Base-by-base conservation (phyloP, 129 eudicot genomes). In the Artemisia argyi region DNA sequence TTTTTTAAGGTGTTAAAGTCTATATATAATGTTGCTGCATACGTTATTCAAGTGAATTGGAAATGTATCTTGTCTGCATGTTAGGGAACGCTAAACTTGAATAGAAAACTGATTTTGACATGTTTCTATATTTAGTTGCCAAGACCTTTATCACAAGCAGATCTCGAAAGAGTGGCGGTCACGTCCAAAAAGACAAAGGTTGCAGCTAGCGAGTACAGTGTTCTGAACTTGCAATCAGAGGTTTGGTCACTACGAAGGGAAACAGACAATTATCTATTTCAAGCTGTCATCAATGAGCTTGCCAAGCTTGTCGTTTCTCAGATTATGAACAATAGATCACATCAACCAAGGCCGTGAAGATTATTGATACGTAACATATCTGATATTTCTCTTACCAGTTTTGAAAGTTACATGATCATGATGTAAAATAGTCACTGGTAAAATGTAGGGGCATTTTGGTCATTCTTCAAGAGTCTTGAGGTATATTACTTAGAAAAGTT, bases 231-330 rank as follows among this genome's bases (percentile, higher is more conserved):
- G 8, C 85, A 70, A 52, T 66, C 89, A 11, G 74, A 81, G 4
- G 63, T 74, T 16, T 85, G 90, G 90, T 69, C 87, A 12, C 62
- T 53, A 66, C 82, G 66, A 42, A 81, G 85, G 78, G 90, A 86
- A 13, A 69, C 89, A 8, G 94, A 80, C 46, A 1, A 8, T 39
- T 39, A 39, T 78, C 95, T 79, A 59, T 88, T 91, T 68, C 90
- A 84, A 73, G 85, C 85, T 50, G 92, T 96, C 16, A 87, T 94
- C 28, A 81, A 61, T 65, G 99, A 94, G 88, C 88, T 93, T 54
- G 90, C 98, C 52, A 93, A 90, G 86, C 79, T 93, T 44, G 93
- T 94, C 46, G 88, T 81, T 12, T 87, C 98, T 16, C 99, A 90
- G 76, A 84, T 94, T 66, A 49, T 94, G 71, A 88, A 86, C 81